Evolutionary conservation across 805 yeast genomes (phyloP).

Genomic region (Alloascoidea hylecoeti): DNA sequence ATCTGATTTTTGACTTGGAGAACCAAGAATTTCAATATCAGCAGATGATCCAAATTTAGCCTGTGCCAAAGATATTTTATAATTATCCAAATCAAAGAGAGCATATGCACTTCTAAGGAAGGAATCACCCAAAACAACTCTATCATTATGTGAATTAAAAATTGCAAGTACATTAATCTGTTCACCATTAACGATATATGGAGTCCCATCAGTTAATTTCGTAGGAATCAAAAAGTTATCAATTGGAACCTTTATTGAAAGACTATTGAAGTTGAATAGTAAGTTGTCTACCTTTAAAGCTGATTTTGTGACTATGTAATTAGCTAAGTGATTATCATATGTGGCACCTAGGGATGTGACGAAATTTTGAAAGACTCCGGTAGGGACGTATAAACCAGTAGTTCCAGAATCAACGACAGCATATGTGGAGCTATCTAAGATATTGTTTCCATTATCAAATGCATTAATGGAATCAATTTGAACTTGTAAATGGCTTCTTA

Average conservation of each 20-base stretch:
- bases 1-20: too few relatives aligned
- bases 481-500: background rate
- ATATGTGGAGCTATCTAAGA: background rate
- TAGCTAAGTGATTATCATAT: background rate
- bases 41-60: too few relatives aligned
- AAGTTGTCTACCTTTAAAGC: background rate
- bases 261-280: background rate
- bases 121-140: background rate
- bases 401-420: background rate
- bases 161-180: background rate
- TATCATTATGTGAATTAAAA: background rate
- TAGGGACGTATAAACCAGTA: background rate
- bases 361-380: background rate
- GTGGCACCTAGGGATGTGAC: background rate
- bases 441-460: background rate
- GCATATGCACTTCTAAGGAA: slow-evolving; percentile 1
- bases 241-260: background rate
- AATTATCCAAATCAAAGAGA: background rate
- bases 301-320: background rate
- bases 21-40: too few relatives aligned
- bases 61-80: background rate
- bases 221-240: background rate
- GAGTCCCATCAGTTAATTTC: background rate
- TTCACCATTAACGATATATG: background rate
- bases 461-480: background rate